phyloP scores from a whole-genome alignment of 768 basidiomycete species.

The Pleurotus pulmonarius region DNA sequence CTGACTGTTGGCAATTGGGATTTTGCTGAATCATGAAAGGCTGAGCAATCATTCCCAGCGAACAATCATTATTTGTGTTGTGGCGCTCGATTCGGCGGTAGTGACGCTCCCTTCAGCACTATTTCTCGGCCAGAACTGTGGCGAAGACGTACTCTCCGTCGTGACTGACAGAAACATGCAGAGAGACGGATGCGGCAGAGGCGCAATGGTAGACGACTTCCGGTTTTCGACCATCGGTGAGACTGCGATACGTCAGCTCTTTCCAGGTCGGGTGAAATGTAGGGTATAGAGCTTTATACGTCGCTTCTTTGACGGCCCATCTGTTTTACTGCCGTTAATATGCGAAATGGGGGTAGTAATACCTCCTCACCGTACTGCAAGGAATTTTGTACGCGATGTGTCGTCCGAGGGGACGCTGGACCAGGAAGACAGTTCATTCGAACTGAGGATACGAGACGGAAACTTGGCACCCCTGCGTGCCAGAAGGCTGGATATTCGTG shows the following conservation, averaged over 20 bases:
- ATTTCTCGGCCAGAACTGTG: conserved; percentile 57
- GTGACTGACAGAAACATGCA: conserved; percentile 77
- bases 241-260: conserved; percentile 51
- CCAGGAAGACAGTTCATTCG: conserved; percentile 39
- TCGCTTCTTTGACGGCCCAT: conserved; percentile 83
- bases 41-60: too few relatives aligned
- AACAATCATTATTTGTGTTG: too few relatives aligned
- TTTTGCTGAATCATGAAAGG: too few relatives aligned
- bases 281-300: conserved; percentile 83
- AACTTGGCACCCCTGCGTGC: conserved; percentile 44
- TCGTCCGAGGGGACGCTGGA: conserved; percentile 20
- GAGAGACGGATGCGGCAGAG: conserved; percentile 5
- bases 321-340: conserved; percentile 30
- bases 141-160: conserved; percentile 77
- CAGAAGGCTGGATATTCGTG: conserved; percentile 58
- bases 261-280: conserved; percentile 64
- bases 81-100: too few relatives aligned
- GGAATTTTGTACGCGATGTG: conserved; percentile 37
- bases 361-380: conserved; percentile 66
- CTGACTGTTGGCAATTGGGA: too few relatives aligned
- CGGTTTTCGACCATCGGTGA: conserved; percentile 30
- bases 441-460: conserved; percentile 62
- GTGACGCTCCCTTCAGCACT: too few relatives aligned
- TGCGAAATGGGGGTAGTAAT: neutral
- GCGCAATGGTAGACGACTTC: conserved; percentile 44